Conservation (phyloP, 441 rosid species). For the Flueggea neowawraea region DNA sequence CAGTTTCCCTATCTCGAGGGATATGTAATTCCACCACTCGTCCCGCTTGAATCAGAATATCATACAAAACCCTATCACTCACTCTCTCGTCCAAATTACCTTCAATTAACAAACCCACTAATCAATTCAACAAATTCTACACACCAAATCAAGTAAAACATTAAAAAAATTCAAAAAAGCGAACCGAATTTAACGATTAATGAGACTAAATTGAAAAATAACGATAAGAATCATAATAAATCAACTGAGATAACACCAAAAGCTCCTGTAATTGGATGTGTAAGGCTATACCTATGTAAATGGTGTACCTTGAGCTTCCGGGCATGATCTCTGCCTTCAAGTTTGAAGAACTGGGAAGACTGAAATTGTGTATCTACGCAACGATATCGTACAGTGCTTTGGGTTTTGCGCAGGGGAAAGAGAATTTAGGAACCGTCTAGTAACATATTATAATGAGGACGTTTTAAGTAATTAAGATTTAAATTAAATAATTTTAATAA, state of each 20-base stretch:
- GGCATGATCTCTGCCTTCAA: slow-evolving; percentile 29
- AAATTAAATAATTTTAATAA: too few species aligned
- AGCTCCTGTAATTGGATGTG: not conserved
- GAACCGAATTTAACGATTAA: not conserved
- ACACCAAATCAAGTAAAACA: not conserved
- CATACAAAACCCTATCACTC: slow-evolving; percentile 79
- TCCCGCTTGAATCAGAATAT: slow-evolving; percentile 89
- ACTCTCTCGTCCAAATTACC: slow-evolving; percentile 89
- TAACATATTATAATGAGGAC: too few species aligned
- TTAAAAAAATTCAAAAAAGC: not conserved
- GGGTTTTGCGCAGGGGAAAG: too few species aligned
- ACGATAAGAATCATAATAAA: not conserved
- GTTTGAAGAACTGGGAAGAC: too few species aligned
- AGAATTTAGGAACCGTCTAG: too few species aligned
- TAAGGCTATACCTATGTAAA: slow-evolving; percentile 43
- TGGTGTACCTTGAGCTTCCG: slow-evolving; percentile 40
- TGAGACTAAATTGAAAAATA: not conserved
- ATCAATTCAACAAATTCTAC: not conserved
- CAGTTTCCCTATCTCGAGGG: slow-evolving; percentile 84
- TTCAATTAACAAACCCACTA: slow-evolving; percentile 5
- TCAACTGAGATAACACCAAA: not conserved
- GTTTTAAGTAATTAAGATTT: too few species aligned
- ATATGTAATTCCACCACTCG: slow-evolving; percentile 68
- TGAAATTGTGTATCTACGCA: too few species aligned
- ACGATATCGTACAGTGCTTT: too few species aligned